A percentile compares a stretch with the other conserved stretches of the same genome.
phyloP scores from a whole-genome alignment of 2,329 filamentous ascomycete species.

The Curvularia verruculosa region DNA sequence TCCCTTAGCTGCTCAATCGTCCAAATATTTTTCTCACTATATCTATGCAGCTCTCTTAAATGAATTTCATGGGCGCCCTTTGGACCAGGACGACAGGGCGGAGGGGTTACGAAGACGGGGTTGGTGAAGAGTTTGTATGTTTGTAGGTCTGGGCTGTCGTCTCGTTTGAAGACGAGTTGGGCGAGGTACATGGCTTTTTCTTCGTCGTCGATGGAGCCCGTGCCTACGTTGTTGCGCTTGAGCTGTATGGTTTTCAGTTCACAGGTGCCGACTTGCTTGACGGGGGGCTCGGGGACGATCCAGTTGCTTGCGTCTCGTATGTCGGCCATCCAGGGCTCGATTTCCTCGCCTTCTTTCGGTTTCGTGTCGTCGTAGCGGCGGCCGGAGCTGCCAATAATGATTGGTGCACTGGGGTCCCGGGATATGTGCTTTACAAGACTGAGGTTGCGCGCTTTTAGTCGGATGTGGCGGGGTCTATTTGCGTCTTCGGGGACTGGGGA shows the following conservation, averaged over 20 bases:
- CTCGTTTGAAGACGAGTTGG: constrained; percentile 1
- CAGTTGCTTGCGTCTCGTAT: not conserved
- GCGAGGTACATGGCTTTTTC: not conserved
- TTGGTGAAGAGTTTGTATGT: constrained; percentile 1
- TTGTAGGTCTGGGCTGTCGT: not conserved
- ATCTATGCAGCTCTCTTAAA: constrained; percentile 1
- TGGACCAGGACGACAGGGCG: not conserved
- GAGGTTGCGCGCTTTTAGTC: not conserved
- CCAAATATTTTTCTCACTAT: not conserved
- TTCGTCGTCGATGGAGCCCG: not conserved
- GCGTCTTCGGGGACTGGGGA: not conserved
- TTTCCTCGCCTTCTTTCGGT: not conserved
- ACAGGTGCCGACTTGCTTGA: not conserved
- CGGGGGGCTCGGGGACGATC: not conserved
- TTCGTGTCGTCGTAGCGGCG: not conserved
- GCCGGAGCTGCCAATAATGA: not conserved
- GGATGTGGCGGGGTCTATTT: not conserved
- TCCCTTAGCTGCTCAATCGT: not conserved
- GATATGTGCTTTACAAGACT: not conserved
- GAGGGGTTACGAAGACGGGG: not conserved
- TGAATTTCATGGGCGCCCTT: constrained; percentile 1
- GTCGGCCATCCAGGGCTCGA: constrained; percentile 1
- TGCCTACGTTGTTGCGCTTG: not conserved
- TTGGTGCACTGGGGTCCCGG: not conserved
- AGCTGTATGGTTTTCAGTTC: not conserved